Percentiles rank a stretch among this genome's conserved stretches.
Conservation (phyloP, 345 rosid genomes). For the Gossypium mustelinum region DNA sequence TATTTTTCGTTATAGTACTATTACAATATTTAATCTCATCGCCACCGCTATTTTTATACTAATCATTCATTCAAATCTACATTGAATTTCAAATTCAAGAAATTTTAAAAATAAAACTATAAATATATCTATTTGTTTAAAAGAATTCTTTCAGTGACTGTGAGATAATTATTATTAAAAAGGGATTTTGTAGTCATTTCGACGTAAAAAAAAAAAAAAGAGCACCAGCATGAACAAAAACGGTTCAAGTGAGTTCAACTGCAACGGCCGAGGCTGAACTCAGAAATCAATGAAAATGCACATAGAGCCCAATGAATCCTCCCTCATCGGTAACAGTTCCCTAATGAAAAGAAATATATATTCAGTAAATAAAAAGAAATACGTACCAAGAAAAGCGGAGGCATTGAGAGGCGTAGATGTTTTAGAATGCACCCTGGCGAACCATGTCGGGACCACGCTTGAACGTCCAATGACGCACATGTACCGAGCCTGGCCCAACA, state of each 20-base stretch:
- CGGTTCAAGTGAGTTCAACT: background rate
- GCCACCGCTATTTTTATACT: rapidly evolving
- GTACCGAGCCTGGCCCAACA: conserved; percentile 96
- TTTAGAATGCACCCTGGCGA: conserved; percentile 69
- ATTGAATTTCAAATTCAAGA: no score
- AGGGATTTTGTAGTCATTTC: no score
- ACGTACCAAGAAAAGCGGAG: conserved; percentile 85
- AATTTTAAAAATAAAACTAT: no score
- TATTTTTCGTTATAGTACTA: rapidly evolving
- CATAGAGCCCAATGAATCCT: no score
- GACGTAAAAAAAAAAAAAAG: no score
- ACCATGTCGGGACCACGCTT: conserved; percentile 75
- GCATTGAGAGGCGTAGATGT: conserved; percentile 94
- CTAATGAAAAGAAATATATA: no score
- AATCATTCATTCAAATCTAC: rapidly evolving
- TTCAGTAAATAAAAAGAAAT: background rate
- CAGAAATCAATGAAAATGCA: background rate
- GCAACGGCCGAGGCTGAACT: background rate
- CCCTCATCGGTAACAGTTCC: no score
- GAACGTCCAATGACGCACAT: conserved; percentile 99
- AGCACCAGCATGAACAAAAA: no score
- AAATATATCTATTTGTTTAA: no score
- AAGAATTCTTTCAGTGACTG: no score
- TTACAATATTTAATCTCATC: rapidly evolving
- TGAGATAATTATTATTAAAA: no score